Conservation (phyloP, 495 filamentous ascomycete species). For the Aspergillus coremiiformis region DNA sequence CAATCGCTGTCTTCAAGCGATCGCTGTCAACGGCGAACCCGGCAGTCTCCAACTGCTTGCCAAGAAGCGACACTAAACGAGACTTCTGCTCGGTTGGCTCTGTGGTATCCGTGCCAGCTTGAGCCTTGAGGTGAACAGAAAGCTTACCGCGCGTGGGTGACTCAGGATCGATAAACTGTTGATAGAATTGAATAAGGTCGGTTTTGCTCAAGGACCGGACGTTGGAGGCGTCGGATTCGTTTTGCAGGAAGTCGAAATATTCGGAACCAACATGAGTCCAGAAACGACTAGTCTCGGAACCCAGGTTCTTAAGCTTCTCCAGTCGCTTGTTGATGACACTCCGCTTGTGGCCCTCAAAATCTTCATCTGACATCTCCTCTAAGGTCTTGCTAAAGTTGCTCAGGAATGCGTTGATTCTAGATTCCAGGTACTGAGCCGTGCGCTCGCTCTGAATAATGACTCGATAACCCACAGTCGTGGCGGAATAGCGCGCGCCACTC, state of each 20-base stretch:
- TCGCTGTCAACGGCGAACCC: slow-evolving; percentile 40
- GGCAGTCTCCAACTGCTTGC: slow-evolving; percentile 44
- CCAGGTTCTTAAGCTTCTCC: slow-evolving; percentile 89
- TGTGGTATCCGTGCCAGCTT: slow-evolving; percentile 37
- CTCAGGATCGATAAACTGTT: slow-evolving; percentile 63
- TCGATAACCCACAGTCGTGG: slow-evolving; percentile 73
- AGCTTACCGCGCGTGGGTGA: slow-evolving; percentile 72
- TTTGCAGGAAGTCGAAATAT: slow-evolving; percentile 78
- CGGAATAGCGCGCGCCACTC: slow-evolving; percentile 60
- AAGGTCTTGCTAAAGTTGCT: slow-evolving; percentile 54
- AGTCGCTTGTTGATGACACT: slow-evolving; percentile 81
- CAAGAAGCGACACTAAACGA: slow-evolving; percentile 42
- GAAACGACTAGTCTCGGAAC: slow-evolving; percentile 73
- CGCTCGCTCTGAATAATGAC: slow-evolving; percentile 94
- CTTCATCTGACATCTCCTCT: slow-evolving; percentile 68
- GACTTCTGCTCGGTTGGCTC: slow-evolving; percentile 46
- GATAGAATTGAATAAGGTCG: slow-evolving; percentile 74
- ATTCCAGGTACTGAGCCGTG: slow-evolving; percentile 72
- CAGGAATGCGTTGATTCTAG: slow-evolving; percentile 80
- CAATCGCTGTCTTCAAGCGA: slow-evolving; percentile 38
- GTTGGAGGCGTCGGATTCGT: slow-evolving; percentile 68
- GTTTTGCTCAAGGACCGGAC: slow-evolving; percentile 68
- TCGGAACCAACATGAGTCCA: slow-evolving; percentile 83
- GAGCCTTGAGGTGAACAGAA: slow-evolving; percentile 74
- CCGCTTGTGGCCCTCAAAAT: slow-evolving; percentile 86